These are phyloP conservation scores for Globisporangium echinulatum DNA, from an alignment of 352 stramenopile genomes.

Conservation along the genomic window DNA sequence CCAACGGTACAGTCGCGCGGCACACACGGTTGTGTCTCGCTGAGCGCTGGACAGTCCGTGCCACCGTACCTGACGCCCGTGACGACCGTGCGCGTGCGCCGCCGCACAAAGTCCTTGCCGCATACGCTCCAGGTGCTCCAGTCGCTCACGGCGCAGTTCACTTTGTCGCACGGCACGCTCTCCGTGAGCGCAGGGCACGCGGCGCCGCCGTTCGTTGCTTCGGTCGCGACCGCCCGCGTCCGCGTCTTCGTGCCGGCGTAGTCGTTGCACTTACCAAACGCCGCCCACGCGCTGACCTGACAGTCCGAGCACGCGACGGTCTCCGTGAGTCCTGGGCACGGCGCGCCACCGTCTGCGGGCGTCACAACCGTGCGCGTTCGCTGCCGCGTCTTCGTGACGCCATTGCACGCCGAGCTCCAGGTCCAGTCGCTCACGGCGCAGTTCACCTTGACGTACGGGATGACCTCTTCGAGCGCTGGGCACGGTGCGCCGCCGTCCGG, in stretches of 20 bases:
- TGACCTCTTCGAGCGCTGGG: conserved; percentile 31
- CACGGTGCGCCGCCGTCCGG: conserved; percentile 37
- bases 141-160: conserved; percentile 49
- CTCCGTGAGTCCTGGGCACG: conserved; percentile 33
- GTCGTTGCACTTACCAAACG: conserved; percentile 26
- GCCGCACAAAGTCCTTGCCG: conserved; percentile 7
- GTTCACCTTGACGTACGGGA: conserved; percentile 29
- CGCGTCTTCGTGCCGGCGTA: conserved; percentile 26
- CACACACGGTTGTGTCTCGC: conserved; percentile 16
- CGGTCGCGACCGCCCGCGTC: conserved; percentile 19
- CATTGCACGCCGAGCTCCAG: conserved; percentile 27
- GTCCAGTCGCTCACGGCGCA: conserved; percentile 38
- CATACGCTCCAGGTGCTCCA: conserved; percentile 37
- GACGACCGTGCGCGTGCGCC: conserved; percentile 16
- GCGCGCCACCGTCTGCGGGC: conserved; percentile 25
- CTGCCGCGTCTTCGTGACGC: conserved; percentile 22
- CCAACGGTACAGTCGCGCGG: conserved; percentile 21
- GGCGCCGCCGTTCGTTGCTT: conserved; percentile 26
- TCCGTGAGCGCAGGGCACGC: conserved; percentile 30
- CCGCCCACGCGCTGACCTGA: conserved; percentile 25
- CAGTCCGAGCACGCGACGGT: conserved; percentile 29
- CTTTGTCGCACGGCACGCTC: conserved; percentile 24
- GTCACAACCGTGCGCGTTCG: conserved; percentile 26
- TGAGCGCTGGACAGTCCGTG: conserved; percentile 13
- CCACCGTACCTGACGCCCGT: conserved; percentile 18